Conservation (phyloP, 1,284 basidiomycete species). For the Pulveroboletus ridleyi region DNA sequence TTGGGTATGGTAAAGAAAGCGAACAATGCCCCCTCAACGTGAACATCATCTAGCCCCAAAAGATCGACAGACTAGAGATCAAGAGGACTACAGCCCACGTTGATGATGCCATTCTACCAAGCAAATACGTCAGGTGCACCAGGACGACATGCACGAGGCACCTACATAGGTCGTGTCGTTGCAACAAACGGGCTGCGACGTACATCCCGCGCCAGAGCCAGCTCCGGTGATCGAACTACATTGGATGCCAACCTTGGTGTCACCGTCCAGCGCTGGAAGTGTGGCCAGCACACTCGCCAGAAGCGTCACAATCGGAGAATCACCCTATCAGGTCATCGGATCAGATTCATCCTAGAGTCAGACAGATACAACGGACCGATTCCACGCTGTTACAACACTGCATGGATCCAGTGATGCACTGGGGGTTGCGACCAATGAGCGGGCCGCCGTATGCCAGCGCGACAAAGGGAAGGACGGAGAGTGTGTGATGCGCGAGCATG, state of each 20-base stretch:
- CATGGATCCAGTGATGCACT: conserved; percentile 27
- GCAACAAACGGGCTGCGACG: conserved; percentile 31
- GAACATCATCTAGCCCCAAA: conserved; percentile 14
- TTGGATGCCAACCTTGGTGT: conserved; percentile 26
- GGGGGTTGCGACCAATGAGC: conserved; percentile 32
- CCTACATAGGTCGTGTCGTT: conserved; percentile 26
- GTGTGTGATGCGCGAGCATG: conserved; percentile 26
- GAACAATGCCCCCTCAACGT: conserved; percentile 17
- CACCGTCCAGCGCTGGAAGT: conserved; percentile 7
- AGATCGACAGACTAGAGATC: conserved; percentile 15
- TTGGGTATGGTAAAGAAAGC: conserved; percentile 28
- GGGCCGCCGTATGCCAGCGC: conserved; percentile 28
- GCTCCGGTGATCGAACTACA: conserved; percentile 33
- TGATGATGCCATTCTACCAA: conserved; percentile 32
- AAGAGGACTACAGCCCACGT: conserved; percentile 34
- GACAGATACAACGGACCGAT: conserved; percentile 21
- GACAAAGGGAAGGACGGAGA: conserved; percentile 28
- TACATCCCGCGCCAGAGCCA: conserved; percentile 33
- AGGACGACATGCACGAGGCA: neutral
- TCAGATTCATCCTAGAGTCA: conserved; percentile 13
- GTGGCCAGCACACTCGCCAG: conserved; percentile 18
- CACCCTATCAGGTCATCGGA: conserved; percentile 12
- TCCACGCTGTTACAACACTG: conserved; percentile 31
- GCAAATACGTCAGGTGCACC: neutral
- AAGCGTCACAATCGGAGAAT: conserved; percentile 3